Evolutionary conservation across 2,329 filamentous ascomycete genomes (phyloP).

Genomic region (Xylariaceae sp.): DNA sequence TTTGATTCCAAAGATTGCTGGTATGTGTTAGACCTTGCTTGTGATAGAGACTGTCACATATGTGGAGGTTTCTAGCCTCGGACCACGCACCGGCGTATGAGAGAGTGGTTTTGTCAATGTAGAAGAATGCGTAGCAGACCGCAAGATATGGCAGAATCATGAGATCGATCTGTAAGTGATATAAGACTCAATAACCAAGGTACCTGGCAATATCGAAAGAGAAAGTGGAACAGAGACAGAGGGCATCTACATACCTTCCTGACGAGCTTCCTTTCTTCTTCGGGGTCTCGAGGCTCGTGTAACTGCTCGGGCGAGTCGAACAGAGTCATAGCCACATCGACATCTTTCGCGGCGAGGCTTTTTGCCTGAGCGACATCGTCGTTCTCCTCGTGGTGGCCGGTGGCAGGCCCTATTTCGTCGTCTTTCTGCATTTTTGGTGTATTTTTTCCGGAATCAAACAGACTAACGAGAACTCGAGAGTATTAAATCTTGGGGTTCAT

Average conservation of each 20-base stretch:
- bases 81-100: slow-evolving; percentile 44
- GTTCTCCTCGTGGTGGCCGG: slow-evolving; percentile 9
- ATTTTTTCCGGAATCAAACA: not conserved
- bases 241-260: slow-evolving; percentile 35
- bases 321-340: slow-evolving; percentile 22
- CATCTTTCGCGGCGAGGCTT: slow-evolving; percentile 11
- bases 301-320: slow-evolving; percentile 25
- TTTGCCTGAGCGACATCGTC: not conserved
- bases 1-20: slow-evolving; percentile 54
- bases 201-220: not conserved
- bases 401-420: slow-evolving; percentile 6
- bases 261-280: slow-evolving; percentile 28
- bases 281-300: slow-evolving; percentile 19
- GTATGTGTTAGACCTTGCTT: slow-evolving; percentile 1
- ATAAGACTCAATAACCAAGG: not conserved
- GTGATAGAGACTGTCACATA: not conserved
- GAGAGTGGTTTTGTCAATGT: slow-evolving; percentile 48
- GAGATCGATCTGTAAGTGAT: slow-evolving; percentile 41
- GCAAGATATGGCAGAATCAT: slow-evolving; percentile 56
- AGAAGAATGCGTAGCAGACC: slow-evolving; percentile 51
- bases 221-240: not conserved
- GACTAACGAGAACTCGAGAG: no score
- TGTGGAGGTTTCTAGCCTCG: not conserved
- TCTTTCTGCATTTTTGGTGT: slow-evolving; percentile 10
- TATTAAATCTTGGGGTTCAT: no score